Percentiles rank a stretch among this genome's conserved stretches.
These are phyloP conservation scores for Suillus placidus DNA, from an alignment of 768 basidiomycete species.

Conservation along the genomic window DNA sequence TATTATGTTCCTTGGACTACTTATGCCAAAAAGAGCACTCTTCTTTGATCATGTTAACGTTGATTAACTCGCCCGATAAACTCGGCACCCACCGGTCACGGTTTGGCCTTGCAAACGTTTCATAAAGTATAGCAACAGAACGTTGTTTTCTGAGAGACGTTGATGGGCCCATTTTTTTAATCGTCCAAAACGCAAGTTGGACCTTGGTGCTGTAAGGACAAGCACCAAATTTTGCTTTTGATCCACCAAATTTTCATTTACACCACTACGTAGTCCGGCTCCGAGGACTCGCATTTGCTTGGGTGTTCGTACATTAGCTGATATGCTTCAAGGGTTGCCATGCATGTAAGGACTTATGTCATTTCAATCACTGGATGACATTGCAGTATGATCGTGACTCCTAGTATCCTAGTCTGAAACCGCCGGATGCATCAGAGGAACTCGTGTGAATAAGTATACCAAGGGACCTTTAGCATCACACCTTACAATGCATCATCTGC, in stretches of 20 bases:
- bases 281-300: not conserved
- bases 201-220: not conserved
- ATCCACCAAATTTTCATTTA: not conserved
- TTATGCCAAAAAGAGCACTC: not conserved
- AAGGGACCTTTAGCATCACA: not conserved
- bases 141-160: not conserved
- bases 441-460: not conserved
- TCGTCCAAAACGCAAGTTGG: not conserved
- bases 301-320: not conserved
- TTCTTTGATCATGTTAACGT: not conserved
- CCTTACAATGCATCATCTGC: not conserved
- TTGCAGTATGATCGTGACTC: not conserved
- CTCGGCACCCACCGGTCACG: not conserved
- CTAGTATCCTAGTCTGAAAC: not conserved
- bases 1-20: not conserved
- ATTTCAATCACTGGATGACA: not conserved
- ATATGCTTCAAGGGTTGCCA: not conserved
- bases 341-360: not conserved
- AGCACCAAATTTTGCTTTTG: not conserved
- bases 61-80: not conserved
- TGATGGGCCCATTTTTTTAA: not conserved
- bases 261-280: not conserved
- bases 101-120: not conserved
- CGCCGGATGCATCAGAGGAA: not conserved
- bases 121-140: not conserved